Evolutionary conservation across 2,329 filamentous ascomycete genomes (phyloP), one percentile per base, ranked within the genome.

Genomic region (Aspergillus eucalypticola): DNA sequence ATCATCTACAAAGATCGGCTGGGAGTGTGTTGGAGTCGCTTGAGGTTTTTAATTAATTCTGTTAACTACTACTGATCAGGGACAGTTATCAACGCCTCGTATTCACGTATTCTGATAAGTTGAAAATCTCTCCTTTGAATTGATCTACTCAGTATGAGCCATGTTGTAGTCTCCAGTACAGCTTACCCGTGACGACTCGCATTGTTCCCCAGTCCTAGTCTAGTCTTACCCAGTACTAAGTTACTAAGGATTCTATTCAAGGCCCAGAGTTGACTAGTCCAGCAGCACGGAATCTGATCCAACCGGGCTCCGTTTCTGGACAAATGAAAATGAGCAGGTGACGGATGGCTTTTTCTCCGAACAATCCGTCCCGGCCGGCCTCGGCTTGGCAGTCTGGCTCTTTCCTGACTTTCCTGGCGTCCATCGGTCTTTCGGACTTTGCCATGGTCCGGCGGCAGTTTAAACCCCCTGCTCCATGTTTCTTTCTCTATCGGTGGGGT

Each of bases 371-470:
- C 46, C 46, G 46, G 23, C 46, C 46, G 46, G 46, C 3, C 46
- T 29, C 8, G 46, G 13, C 46, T 50, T 50, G 46, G 46, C 46
- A 50, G 25, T 23, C 23, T 25, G 44, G 32, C 32, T 35, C 11
- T 35, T 35, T 35, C 32, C 32, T 35, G 32, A 35, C 13, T 35
- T 44, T 21, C 8, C 41, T 44, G 41, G 41, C 41, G 41, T 2
- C 44, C 44, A n/a, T 51, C 50, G 50, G 56, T n/a, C 23, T 25
- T 49, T 42, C 32, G 25, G 52, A 38, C 35, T 41, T 17, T 53
- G n/a, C 13, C 38, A 15, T 15, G 25, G 25, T 13, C 56, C 51
- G 39, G 25, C 8, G 19, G 15, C 44, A 10, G 32, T 35, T 35
- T 13, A 35, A 35, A 25, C 25, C 29, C 29, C 29, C 29, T 35